Evolutionary conservation across 768 basidiomycete genomes (phyloP), one percentile per base, ranked within the genome.

Genomic region (Psilocybe azurescens): DNA sequence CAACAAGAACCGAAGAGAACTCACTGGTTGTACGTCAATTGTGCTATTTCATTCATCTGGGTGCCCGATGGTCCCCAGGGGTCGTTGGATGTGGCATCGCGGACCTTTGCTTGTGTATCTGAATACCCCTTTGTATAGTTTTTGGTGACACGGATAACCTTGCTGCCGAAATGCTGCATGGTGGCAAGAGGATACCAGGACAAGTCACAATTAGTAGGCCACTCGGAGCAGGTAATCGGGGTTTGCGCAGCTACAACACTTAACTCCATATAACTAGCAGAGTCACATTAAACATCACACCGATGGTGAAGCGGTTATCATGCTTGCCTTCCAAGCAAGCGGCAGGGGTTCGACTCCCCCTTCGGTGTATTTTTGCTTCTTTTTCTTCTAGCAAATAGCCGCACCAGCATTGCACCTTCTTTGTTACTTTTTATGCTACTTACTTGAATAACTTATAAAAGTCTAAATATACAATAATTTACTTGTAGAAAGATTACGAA

Each of bases 41-140:
- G 95, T 0, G 97, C 97, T 67, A 99, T 87, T 79, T 98, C 97
- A 80, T 97, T 97, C 97, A 99, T 99, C 82, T 97, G 96, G 1
- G 94, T 94, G 5, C 97, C 96, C 7, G 92, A 93, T 4, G 97
- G 97, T 0, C 97, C 97, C 95, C 95, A 97, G 9, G 97, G 94
- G 74, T 99, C 97, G 79, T 98, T 98, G 24, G 93, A 95, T 16
- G 95, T 98, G 41, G 95, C 94, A 80, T 97, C 95, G 63, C 96
- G 87, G 63, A 98, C 94, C 76, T 99, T 99, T 47, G 93, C 88
- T 78, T 99, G 94, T 0, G 90, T 89, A 63, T 98, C 96, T 47
- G 95, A 96, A 77, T 98, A 99, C 41, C 93, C 92, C 69, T 94
- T 95, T 58, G 95, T 97, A 74, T 96, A 96, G 73, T 96, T 97